Evolutionary conservation across 1,284 basidiomycete genomes (phyloP).

Genomic region (Sporisorium graminicola): DNA sequence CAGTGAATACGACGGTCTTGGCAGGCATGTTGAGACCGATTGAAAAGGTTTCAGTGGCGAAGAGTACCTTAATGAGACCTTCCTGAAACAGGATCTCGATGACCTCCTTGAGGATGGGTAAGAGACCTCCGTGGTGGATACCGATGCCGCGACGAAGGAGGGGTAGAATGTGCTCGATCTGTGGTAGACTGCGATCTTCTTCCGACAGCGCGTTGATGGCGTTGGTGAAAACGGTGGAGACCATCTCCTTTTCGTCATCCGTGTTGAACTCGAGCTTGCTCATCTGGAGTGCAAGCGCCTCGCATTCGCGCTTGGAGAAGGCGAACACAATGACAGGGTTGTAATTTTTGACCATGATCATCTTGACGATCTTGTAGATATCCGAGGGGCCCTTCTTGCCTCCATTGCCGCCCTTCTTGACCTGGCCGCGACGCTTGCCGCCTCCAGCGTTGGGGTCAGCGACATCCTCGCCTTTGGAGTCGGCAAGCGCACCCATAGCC

Average conservation of each 20-base stretch:
- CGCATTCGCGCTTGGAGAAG: constrained; percentile 98
- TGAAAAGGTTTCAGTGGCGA: constrained; percentile 99
- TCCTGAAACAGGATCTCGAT: constrained; percentile 99
- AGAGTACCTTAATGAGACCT: constrained; percentile 97
- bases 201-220: constrained; percentile 89
- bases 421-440: constrained; percentile 76
- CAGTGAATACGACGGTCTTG: constrained; percentile 98
- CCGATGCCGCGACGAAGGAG: constrained; percentile 95
- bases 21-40: constrained; percentile 99
- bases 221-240: constrained; percentile 91
- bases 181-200: constrained; percentile 90
- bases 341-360: constrained; percentile 98
- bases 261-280: constrained; percentile 97
- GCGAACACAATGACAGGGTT: constrained; percentile 99
- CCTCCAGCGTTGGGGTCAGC: constrained; percentile 78
- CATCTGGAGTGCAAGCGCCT: constrained; percentile 89
- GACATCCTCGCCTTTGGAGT: constrained; percentile 86
- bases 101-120: constrained; percentile 98
- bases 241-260: constrained; percentile 90
- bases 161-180: constrained; percentile 92
- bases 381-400: constrained; percentile 97
- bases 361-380: constrained; percentile 97
- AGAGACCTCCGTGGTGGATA: constrained; percentile 96
- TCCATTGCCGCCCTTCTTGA: constrained; percentile 92
- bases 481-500: constrained; percentile 93